Percentiles rank a stretch among this genome's conserved stretches.
phyloP scores from a whole-genome alignment of 2,329 filamentous ascomycete species.

The Fusarium camptoceras region DNA sequence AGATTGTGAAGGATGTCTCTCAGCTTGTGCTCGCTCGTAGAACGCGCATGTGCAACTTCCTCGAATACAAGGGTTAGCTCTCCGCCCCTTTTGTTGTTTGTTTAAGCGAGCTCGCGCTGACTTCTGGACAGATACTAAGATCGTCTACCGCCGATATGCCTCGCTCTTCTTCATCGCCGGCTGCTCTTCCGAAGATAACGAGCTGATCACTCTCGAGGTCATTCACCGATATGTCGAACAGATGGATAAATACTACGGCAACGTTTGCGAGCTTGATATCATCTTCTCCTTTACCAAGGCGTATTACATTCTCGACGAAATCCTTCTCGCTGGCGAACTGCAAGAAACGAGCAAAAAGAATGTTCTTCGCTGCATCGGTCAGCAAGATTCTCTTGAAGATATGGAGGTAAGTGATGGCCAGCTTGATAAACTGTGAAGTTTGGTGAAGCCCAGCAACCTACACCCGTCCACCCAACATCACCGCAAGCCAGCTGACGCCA shows the following conservation, averaged over 20 bases:
- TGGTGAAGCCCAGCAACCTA: conserved; percentile 33
- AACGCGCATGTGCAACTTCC: conserved; percentile 99
- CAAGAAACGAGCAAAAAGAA: conserved; percentile 99
- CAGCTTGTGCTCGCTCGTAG: conserved; percentile 95
- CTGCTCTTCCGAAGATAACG: conserved; percentile 96
- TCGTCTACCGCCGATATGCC: conserved; percentile 98
- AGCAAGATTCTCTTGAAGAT: conserved; percentile 97
- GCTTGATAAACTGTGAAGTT: conserved; percentile 33
- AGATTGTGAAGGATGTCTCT: conserved; percentile 99
- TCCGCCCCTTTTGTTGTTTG: conserved; percentile 11
- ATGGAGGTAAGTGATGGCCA: conserved; percentile 86
- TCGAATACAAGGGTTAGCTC: conserved; percentile 92
- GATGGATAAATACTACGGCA: conserved; percentile 99
- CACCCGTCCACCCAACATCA: conserved; percentile 22
- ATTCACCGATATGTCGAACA: conserved; percentile 99
- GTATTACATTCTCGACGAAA: conserved; percentile 98
- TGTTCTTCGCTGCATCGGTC: conserved; percentile 92
- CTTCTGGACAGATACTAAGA: conserved; percentile 82
- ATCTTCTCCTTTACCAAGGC: conserved; percentile 99
- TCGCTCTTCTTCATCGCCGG: conserved; percentile 99
- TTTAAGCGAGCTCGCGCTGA: conserved; percentile 20
- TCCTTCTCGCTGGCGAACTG: conserved; percentile 93
- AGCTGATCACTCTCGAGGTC: conserved; percentile 97
- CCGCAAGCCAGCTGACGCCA: conserved; percentile 49
- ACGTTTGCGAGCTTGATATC: conserved; percentile 99